These are phyloP conservation scores for Arachnopeziza araneosa DNA, from an alignment of 2,329 filamentous ascomycete species.

Conservation along the genomic window DNA sequence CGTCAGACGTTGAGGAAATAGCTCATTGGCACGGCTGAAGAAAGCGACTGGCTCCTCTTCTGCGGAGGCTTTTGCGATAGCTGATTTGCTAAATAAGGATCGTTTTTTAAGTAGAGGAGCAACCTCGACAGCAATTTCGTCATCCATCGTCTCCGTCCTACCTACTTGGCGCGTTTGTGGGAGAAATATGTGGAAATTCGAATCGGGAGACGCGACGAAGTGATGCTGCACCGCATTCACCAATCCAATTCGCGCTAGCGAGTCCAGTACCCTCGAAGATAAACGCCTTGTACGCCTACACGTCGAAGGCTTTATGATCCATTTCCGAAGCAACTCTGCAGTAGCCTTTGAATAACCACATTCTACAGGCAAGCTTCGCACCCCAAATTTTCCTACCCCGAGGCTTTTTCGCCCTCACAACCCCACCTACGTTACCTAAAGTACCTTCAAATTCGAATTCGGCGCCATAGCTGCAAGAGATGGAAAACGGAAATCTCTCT, in stretches of 20 bases:
- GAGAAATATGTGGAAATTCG: not conserved
- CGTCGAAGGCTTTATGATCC: not conserved
- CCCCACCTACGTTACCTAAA: not conserved
- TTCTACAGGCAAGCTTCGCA: not conserved
- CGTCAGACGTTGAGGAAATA: constrained; percentile 40
- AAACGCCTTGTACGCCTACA: not conserved
- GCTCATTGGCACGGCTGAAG: constrained; percentile 43
- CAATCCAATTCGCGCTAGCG: not conserved
- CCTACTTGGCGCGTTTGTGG: not conserved
- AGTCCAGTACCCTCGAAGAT: not conserved
- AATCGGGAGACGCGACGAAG: not conserved
- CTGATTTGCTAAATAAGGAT: constrained; percentile 50
- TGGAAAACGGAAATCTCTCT: constrained; percentile 64
- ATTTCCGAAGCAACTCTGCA: not conserved
- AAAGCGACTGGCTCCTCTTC: constrained; percentile 36
- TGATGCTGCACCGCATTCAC: not conserved
- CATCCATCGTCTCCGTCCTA: not conserved
- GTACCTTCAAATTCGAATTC: not conserved
- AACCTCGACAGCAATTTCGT: not conserved
- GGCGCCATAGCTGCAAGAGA: constrained; percentile 33
- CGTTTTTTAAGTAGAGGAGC: constrained; percentile 24
- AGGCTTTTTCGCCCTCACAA: not conserved
- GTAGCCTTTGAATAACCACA: not conserved
- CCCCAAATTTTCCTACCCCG: not conserved
- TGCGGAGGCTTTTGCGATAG: constrained; percentile 37